These are phyloP conservation scores for Torulaspora microellipsoides DNA, from an alignment of 805 yeast species.

Conservation along the genomic window DNA sequence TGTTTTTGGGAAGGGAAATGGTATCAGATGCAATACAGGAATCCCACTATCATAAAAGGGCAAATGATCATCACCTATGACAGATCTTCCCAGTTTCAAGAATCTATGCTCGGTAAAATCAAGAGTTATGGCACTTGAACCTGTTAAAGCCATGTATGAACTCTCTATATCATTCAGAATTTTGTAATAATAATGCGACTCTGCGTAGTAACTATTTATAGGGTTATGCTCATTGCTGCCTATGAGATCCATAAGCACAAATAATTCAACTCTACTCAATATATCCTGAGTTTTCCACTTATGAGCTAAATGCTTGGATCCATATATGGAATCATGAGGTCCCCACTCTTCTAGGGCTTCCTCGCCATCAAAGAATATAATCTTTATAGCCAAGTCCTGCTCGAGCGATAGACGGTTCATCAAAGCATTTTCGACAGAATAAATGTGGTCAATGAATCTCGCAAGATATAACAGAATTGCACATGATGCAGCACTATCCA, in stretches of 20 bases:
- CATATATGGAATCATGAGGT: constrained; percentile 49
- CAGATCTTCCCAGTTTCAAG: constrained; percentile 5
- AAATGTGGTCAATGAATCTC: constrained; percentile 24
- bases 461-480: constrained; percentile 47
- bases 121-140: background rate
- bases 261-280: constrained; percentile 38
- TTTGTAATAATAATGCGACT: constrained; percentile 38
- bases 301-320: constrained; percentile 47
- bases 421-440: constrained; percentile 6
- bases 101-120: constrained; percentile 15
- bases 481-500: constrained; percentile 56
- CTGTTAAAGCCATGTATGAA: background rate
- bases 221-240: constrained; percentile 36
- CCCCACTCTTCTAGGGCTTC: constrained; percentile 56
- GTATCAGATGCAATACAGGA: constrained; percentile 50
- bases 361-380: constrained; percentile 58
- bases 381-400: constrained; percentile 37
- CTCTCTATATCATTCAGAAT: constrained; percentile 38
- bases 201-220: constrained; percentile 41
- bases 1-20: constrained; percentile 43
- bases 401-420: constrained; percentile 15
- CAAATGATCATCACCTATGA: constrained; percentile 48
- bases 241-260: constrained; percentile 48
- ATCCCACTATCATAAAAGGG: constrained; percentile 47
- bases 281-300: constrained; percentile 31